These are phyloP conservation scores for Geum urbanum DNA, from an alignment of 306 rosid species.

Conservation along the genomic window DNA sequence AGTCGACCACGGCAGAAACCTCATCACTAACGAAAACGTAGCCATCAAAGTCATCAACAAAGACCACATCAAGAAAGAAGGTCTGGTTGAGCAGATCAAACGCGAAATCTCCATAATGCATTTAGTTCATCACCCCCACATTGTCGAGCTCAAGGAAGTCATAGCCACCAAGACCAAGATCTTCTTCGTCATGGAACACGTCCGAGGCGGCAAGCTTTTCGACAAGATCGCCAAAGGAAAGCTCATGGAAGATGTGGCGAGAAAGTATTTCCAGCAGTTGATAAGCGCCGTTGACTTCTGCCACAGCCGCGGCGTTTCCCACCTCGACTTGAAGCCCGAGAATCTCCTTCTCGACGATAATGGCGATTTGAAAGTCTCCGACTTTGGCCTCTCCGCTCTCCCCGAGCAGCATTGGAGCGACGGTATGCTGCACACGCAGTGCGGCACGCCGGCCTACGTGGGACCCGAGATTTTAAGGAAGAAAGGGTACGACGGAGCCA, in stretches of 20 bases:
- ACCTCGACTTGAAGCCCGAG: constrained; percentile 81
- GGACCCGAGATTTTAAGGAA: constrained; percentile 78
- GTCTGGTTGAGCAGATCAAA: constrained; percentile 61
- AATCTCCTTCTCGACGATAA: constrained; percentile 64
- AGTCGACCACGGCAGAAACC: constrained; percentile 50
- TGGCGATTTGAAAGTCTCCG: constrained; percentile 66
- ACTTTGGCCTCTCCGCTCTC: constrained; percentile 71
- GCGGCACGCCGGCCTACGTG: constrained; percentile 88
- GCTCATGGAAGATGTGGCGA: constrained; percentile 50
- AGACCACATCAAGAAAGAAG: constrained; percentile 56
- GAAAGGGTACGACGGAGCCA: constrained; percentile 73
- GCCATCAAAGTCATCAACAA: constrained; percentile 73
- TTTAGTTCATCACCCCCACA: constrained; percentile 62
- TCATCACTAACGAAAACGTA: constrained; percentile 16
- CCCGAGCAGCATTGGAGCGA: constrained; percentile 64
- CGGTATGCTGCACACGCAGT: constrained; percentile 71
- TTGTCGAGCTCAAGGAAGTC: constrained; percentile 74
- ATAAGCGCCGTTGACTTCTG: constrained; percentile 69
- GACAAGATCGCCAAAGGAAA: constrained; percentile 49
- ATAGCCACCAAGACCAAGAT: constrained; percentile 77
- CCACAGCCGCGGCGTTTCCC: constrained; percentile 78
- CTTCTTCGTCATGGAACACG: constrained; percentile 66
- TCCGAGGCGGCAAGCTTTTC: constrained; percentile 66
- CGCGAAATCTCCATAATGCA: constrained; percentile 76
- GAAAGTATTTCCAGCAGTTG: constrained; percentile 67